Evolutionary conservation across 2,329 filamentous ascomycete genomes (phyloP).

Genomic region (Aphanocladium album): DNA sequence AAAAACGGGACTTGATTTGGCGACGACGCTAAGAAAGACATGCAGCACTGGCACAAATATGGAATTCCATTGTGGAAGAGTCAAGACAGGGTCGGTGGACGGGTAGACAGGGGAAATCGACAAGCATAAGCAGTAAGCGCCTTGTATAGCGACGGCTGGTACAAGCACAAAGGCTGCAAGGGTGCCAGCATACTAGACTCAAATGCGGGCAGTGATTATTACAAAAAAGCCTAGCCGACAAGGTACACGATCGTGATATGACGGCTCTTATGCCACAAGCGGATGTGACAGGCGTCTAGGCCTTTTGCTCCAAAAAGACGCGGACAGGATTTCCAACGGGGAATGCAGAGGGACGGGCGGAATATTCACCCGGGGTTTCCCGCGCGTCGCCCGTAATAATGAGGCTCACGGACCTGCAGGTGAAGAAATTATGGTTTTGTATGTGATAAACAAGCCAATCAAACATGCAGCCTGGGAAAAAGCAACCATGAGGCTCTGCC

Average conservation of each 20-base stretch:
- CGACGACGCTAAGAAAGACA: background rate
- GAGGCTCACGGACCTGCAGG: background rate
- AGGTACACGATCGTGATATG: background rate
- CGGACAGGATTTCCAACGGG: background rate
- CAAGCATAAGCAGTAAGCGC: background rate
- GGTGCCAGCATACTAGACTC: background rate
- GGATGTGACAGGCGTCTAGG: background rate
- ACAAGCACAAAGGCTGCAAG: background rate
- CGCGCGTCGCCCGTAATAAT: background rate
- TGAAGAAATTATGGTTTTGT: background rate
- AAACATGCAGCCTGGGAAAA: background rate
- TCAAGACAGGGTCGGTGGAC: background rate
- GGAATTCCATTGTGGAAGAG: background rate
- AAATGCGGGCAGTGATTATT: background rate
- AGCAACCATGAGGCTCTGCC: constrained; percentile 1
- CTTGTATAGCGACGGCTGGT: background rate
- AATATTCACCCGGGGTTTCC: background rate
- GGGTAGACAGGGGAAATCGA: background rate
- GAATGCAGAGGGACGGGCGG: background rate
- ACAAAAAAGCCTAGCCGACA: background rate
- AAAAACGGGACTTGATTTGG: background rate
- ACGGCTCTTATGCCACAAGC: background rate
- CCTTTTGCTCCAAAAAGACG: background rate
- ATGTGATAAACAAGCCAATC: background rate
- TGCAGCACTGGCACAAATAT: background rate